A percentile compares a stretch with the other conserved stretches of the same genome.
Conservation (phyloP, 371 early-diverging fungal genomes). For the Blakeslea trispora region DNA sequence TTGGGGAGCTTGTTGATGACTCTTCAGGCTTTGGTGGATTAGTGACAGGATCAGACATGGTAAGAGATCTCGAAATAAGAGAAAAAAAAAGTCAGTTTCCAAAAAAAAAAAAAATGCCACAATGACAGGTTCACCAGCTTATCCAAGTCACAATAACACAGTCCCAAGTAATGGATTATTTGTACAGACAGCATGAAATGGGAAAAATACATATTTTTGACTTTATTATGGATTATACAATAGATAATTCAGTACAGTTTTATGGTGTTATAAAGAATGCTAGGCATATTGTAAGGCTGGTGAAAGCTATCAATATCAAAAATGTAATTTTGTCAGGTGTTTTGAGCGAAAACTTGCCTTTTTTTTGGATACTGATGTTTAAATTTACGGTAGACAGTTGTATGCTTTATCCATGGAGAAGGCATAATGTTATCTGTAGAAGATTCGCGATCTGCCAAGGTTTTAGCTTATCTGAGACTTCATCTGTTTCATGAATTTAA, state of each 20-base stretch:
- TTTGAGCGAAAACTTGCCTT: neutral
- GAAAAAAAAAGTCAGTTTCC: constrained; percentile 1
- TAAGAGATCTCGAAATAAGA: neutral
- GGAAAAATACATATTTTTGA: no score
- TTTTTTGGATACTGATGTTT: no score
- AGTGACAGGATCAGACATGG: neutral
- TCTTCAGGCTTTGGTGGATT: neutral
- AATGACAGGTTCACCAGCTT: no score
- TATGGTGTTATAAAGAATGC: constrained; percentile 15
- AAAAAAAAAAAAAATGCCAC: neutral
- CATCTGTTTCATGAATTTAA: constrained; percentile 32
- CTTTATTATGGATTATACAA: constrained; percentile 9
- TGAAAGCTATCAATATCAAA: constrained; percentile 17
- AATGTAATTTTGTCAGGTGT: constrained; percentile 5
- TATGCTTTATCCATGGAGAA: constrained; percentile 35
- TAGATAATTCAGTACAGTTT: constrained; percentile 13
- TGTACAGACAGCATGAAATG: no score
- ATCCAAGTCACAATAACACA: neutral
- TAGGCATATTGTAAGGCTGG: neutral
- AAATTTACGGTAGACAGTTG: neutral
- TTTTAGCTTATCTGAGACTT: constrained; percentile 35
- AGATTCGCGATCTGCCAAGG: constrained; percentile 32
- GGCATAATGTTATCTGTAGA: constrained; percentile 40
- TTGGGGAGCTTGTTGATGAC: neutral
- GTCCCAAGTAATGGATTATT: neutral